These are phyloP conservation scores for Leccinum variicolor DNA, from an alignment of 768 basidiomycete species.

Conservation along the genomic window DNA sequence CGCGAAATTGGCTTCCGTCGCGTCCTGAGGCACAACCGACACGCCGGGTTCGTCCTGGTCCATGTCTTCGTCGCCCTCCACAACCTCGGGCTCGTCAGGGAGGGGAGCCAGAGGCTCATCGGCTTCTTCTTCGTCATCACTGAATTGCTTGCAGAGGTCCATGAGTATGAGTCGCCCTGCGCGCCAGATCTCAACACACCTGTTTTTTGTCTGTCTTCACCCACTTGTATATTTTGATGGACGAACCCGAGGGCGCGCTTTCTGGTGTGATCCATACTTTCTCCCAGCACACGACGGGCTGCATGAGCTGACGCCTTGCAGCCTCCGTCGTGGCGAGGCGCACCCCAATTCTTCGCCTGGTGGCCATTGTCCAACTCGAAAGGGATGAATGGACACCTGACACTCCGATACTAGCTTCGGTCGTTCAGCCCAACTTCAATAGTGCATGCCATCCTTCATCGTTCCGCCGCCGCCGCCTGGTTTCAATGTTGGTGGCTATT, in stretches of 20 bases:
- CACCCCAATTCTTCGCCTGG: constrained; percentile 73
- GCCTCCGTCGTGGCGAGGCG: constrained; percentile 76
- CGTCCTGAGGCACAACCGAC: constrained; percentile 40
- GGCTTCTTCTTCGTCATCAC: constrained; percentile 76
- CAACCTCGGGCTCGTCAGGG: constrained; percentile 72
- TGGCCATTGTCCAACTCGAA: constrained; percentile 51
- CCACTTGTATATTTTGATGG: constrained; percentile 72
- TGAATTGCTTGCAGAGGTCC: constrained; percentile 63
- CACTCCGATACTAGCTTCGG: too few species aligned
- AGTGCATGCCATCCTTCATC: constrained; percentile 18
- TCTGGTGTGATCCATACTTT: constrained; percentile 68
- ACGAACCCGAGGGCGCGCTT: constrained; percentile 50
- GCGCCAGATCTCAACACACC: constrained; percentile 37
- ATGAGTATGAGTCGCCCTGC: constrained; percentile 1
- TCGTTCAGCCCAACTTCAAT: too few species aligned
- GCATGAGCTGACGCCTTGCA: constrained; percentile 81
- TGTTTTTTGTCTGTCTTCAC: constrained; percentile 76
- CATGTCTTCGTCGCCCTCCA: constrained; percentile 73
- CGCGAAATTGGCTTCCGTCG: constrained; percentile 34
- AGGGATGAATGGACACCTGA: constrained; percentile 14
- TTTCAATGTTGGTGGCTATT: constrained; percentile 1
- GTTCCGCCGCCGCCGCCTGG: constrained; percentile 19
- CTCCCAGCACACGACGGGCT: constrained; percentile 86
- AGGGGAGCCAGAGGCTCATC: constrained; percentile 81
- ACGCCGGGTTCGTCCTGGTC: constrained; percentile 58